Evolutionary conservation across 495 filamentous ascomycete genomes (phyloP), one percentile per base, ranked within the genome.

Genomic region (Hyaloscypha bicolor): DNA sequence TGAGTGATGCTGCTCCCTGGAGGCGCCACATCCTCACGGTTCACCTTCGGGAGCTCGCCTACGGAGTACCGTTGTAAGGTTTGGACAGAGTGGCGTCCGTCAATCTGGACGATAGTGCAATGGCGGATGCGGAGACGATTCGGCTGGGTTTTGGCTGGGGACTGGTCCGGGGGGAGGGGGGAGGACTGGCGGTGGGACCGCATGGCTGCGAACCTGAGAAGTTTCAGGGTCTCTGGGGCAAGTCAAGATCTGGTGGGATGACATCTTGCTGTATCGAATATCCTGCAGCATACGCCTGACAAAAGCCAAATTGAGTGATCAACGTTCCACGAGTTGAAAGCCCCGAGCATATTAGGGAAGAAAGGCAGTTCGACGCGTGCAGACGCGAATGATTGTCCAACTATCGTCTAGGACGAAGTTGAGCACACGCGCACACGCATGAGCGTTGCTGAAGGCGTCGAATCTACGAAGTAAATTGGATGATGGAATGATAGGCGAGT

Each of bases 251-350:
- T 16, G 21, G 59, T 61, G 33, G 32, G n/a, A 42, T 39, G 59
- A 48, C 37, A 61, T 42, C 37, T 39, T 32, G 22, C 21, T 56
- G 53, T 56, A 62, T 62, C 37, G 33, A 62, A 62, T 42, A 35
- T 30, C 37, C 21, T 29, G 33, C 37, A 42, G 16, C 21, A 56
- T 1, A 31, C 53, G 22, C 2, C 39, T 2, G 32, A 9, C 57
- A n/a, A 32, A 60, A 37, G 32, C 31, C 32, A 48, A 35, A 29
- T 48, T 16, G 37, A 42, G 37, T 62, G 32, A 48, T 56, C 53
- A 32, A 19, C 33, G 22, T 14, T 30, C 14, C 19, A 59, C 65
- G 53, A 64, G 61, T 69, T 60, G 61, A 19, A 69, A 64, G 62
- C 53, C 21, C 16, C 55, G 53, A 55, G 66, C 61, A 61, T 69